phyloP scores from a whole-genome alignment of 345 rosid species.

The Lepidium aucheri region DNA sequence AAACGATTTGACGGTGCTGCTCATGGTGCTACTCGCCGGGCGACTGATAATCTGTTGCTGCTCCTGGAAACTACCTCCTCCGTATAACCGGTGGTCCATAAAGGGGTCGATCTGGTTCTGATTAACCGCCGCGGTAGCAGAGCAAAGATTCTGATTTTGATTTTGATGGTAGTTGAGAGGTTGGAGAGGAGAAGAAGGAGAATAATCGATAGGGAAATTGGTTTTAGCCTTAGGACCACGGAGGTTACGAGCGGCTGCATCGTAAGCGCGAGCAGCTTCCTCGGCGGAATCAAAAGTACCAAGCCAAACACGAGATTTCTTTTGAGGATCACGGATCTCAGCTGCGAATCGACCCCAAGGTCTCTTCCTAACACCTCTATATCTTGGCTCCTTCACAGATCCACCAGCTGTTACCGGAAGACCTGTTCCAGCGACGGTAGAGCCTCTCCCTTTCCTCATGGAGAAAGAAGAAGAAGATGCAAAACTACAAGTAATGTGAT shows the following conservation, averaged over 20 bases:
- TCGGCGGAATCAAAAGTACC: constrained; percentile 92
- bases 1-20: constrained; percentile 92
- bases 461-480: not conserved
- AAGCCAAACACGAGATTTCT: constrained; percentile 84
- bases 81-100: constrained; percentile 42
- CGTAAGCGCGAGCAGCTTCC: constrained; percentile 92
- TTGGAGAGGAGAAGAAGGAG: constrained; percentile 28
- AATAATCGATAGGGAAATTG: constrained; percentile 49
- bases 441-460: constrained; percentile 67
- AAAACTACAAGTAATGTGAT: constrained; percentile 21
- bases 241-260: constrained; percentile 66
- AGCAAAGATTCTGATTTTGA: constrained; percentile 12
- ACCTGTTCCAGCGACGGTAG: constrained; percentile 19
- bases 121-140: constrained; percentile 6
- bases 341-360: constrained; percentile 93
- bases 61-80: constrained; percentile 31
- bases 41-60: constrained; percentile 32
- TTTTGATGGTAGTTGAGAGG: constrained; percentile 17
- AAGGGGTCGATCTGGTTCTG: constrained; percentile 29
- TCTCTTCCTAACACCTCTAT: constrained; percentile 87
- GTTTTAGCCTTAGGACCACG: constrained; percentile 92
- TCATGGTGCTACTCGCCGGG: constrained; percentile 82
- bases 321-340: constrained; percentile 90
- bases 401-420: constrained; percentile 27
- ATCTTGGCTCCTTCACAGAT: constrained; percentile 51